Conservation (phyloP, 2,329 filamentous ascomycete species). For the Dactylonectria macrodidyma region DNA sequence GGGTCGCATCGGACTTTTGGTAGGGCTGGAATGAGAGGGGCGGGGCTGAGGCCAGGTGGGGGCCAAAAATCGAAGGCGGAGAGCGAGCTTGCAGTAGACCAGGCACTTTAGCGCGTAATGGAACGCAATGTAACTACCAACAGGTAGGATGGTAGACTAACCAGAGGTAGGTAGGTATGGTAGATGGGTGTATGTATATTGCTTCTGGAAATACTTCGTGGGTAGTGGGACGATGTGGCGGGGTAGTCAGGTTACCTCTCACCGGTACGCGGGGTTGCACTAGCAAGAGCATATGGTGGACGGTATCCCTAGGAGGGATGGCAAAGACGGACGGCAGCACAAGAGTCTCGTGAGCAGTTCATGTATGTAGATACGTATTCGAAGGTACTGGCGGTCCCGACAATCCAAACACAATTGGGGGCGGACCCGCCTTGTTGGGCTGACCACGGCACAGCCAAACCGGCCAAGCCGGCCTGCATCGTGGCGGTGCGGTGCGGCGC, state of each 20-base stretch:
- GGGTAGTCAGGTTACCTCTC: not conserved
- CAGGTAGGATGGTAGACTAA: no score
- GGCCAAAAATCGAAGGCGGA: conserved; percentile 21
- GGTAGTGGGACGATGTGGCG: conserved; percentile 2
- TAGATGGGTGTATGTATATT: not conserved
- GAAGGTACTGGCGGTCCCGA: conserved; percentile 4
- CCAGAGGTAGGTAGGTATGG: no score
- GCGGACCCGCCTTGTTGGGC: conserved; percentile 14
- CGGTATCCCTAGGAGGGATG: not conserved
- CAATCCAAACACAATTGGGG: conserved; percentile 12
- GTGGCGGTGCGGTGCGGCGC: not conserved
- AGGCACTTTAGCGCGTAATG: conserved; percentile 3
- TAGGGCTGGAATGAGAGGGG: conserved; percentile 44
- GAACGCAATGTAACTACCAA: no score
- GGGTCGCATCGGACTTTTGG: conserved; percentile 21
- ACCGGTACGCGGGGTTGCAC: not conserved
- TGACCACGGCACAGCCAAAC: conserved; percentile 11
- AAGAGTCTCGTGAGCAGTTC: not conserved
- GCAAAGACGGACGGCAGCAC: not conserved
- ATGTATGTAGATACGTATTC: conserved; percentile 2
- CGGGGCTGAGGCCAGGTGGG: conserved; percentile 42
- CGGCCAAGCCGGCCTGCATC: not conserved
- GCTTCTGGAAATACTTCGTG: not conserved
- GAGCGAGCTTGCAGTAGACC: conserved; percentile 2
- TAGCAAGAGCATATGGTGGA: not conserved